A percentile compares a stretch with the other conserved stretches of the same genome.
Evolutionary conservation across 352 stramenopile genomes (phyloP).

Genomic region (Globisporangium viniferum): DNA sequence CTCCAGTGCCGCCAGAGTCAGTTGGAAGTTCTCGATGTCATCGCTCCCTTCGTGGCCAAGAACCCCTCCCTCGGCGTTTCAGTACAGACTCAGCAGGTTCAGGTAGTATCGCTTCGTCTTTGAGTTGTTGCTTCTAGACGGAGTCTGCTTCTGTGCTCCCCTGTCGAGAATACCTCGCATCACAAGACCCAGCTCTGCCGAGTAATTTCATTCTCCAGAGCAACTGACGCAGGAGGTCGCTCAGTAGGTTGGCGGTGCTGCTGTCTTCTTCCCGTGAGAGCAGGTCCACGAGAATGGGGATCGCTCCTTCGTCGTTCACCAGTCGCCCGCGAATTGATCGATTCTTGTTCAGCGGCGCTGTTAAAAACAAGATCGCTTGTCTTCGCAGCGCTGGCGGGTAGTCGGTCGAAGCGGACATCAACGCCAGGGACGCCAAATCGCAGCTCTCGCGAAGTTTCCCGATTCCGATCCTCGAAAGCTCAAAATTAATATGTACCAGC

Average conservation of each 20-base stretch:
- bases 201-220: not conserved
- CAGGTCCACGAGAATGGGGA: constrained; percentile 2
- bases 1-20: not conserved
- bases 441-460: constrained; percentile 3
- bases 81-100: not conserved
- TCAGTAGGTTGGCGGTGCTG: not conserved
- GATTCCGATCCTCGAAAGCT: not conserved
- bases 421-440: not conserved
- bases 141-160: not conserved
- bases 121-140: not conserved
- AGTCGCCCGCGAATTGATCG: not conserved
- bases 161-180: constrained; percentile 8
- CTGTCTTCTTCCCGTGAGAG: constrained; percentile 4
- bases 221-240: constrained; percentile 8
- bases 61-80: not conserved
- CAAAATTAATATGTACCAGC: constrained; percentile 7
- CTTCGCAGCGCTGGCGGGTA: not conserved
- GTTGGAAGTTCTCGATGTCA: not conserved
- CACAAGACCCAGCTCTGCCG: constrained; percentile 1
- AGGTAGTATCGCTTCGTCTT: not conserved
- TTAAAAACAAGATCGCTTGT: constrained; percentile 9
- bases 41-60: not conserved
- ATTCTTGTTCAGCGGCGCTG: constrained; percentile 10
- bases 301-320: constrained; percentile 1
- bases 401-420: not conserved